phyloP scores from a whole-genome alignment of 176 grass and related monocot species.

The Oryza officinalis region DNA sequence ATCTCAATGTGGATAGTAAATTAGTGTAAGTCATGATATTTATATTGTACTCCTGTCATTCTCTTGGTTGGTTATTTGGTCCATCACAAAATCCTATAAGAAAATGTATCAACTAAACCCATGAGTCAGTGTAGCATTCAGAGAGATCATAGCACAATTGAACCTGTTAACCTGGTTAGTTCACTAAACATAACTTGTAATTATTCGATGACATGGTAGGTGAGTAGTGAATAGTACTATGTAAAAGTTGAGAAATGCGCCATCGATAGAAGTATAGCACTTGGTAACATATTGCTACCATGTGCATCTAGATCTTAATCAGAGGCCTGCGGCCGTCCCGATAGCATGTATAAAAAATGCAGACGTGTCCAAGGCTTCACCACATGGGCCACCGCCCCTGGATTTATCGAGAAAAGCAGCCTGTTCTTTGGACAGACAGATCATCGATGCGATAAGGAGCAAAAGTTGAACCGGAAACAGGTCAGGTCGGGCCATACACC shows the following conservation, averaged over 20 bases:
- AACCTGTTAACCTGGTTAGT: too few relatives aligned
- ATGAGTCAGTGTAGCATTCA: neutral
- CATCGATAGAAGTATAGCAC: neutral
- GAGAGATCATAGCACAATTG: neutral
- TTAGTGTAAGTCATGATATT: too few relatives aligned
- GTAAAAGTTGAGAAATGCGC: neutral
- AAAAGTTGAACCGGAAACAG: slow-evolving; percentile 42
- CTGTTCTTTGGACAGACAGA: neutral
- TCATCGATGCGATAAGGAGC: neutral
- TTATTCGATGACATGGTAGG: neutral
- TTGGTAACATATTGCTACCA: neutral
- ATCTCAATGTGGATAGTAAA: too few relatives aligned
- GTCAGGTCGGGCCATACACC: neutral
- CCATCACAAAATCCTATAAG: neutral
- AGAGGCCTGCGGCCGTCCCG: neutral
- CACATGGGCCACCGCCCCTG: slow-evolving; percentile 16
- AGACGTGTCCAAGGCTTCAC: slow-evolving; percentile 32
- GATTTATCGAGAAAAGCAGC: slow-evolving; percentile 20
- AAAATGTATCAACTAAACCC: neutral
- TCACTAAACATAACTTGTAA: neutral
- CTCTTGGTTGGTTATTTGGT: neutral
- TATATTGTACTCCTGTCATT: too few relatives aligned
- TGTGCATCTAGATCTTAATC: slow-evolving; percentile 15
- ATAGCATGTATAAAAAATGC: neutral
- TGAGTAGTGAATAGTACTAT: neutral